Base-by-base conservation (phyloP, 208 protist genomes). In the Naegleria fowleri region DNA sequence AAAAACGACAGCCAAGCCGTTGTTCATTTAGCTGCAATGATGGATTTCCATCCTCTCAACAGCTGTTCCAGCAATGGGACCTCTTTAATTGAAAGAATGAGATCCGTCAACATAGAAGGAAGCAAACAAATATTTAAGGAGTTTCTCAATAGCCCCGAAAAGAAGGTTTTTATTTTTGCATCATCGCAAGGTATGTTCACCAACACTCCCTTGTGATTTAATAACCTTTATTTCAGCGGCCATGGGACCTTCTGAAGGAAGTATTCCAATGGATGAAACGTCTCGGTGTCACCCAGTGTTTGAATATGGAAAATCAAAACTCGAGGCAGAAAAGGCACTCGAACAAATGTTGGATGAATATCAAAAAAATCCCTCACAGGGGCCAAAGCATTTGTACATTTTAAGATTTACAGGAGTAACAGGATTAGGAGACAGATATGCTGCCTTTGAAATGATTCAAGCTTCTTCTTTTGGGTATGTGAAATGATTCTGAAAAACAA, bases 371-470 rank as follows among this genome's bases (percentile, higher is more conserved):
- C 55, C 55, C 4, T 9, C 7, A 48, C 19, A 75, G 1, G 58
- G 25, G 13, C 1, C 4, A 0, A 79, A 79, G 29, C 67, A 79
- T 33, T 36, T 36, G 9, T 79, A 36, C 36, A 88, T 88, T 88
- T 58, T 88, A n/a, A 48, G 85, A 39, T 29, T 88, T 5, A 58
- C 41, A 43, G 85, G 85, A 40, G 85, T 88, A 36, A 58, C 41
- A 43, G 85, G 85, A 40, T 58, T 2, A 38, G 41, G 41, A 19
- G 85, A 88, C 15, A 29, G 41, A 38, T 88, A 88, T 88, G 85
- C 85, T 22, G 85, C 43, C 5, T 88, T 88, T 88, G 85, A 88
- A 88, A 16, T 88, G 25, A 88, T 88, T 22, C 85, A 88, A 58
- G 85, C 85, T 38, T 38, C 29, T 22, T 9, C 85, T 22, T 39